Base-by-base conservation (phyloP, 768 basidiomycete genomes). In the Polyporus arcularius region DNA sequence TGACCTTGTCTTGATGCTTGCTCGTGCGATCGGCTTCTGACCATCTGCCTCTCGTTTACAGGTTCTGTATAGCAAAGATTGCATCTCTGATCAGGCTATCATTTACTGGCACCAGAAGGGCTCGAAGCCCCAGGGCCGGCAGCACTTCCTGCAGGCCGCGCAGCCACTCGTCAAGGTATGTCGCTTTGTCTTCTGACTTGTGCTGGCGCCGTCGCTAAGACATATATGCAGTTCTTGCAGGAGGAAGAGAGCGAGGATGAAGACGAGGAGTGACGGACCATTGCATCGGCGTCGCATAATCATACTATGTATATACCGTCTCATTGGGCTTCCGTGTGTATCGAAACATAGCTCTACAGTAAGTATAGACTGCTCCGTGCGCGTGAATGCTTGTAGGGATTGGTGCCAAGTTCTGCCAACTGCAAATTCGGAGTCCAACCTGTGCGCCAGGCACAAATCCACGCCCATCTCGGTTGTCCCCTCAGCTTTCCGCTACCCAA, bases 101-200 rank as follows among this genome's bases (percentile, higher is more conserved):
- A 90, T 98, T 61, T 98, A 97, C 75, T 99, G 96, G 96, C 81
- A 94, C 76, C 89, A 92, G 78, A 99, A 99, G 77, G 96, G 97
- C 53, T 90, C 95, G 50, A 97, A 94, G 76, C 85, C 94, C 0
- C 93, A 98, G 74, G 96, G 96, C 51, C 88, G 90, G 71, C 94
- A 97, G 74, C 91, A 95, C 74, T 98, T 99, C 82, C 78, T 98
- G 67, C 96, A 93, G 78, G 85, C 81, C 59, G 89, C 93, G 0
- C 91, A 92, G 71, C 72, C 91, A 16, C 81, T 98, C 41, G 95
- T 98, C 72, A 96, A 97, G 84, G 95, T 87, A 70, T 52, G 75
- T 1, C 47, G 18, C 53, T 42, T 48, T 52, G 32, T 9, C 9
- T 42, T 28, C 38, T 26, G 6, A 4, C 16, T 15, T 30, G 11